Conservation (phyloP, 306 rosid species). For the Oxytropis ochrocephala region DNA sequence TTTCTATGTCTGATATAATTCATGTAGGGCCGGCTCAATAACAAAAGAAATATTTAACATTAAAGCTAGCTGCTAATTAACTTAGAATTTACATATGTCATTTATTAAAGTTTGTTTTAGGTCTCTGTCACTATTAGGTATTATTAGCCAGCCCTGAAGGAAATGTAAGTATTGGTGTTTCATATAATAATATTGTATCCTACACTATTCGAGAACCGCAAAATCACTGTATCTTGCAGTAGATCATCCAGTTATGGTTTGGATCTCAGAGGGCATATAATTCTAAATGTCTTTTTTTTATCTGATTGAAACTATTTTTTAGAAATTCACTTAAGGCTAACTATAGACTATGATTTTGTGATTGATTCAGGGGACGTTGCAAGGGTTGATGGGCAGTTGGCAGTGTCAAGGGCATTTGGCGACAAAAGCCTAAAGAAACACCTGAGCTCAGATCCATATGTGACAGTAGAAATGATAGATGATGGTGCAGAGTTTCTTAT, state of each 20-base stretch:
- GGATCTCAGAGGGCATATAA: neutral
- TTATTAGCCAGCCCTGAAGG: neutral
- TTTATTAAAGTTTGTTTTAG: too few species aligned
- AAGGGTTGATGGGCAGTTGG: slow-evolving; percentile 93
- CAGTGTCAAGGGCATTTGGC: slow-evolving; percentile 95
- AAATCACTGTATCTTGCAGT: neutral
- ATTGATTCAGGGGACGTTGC: slow-evolving; percentile 73
- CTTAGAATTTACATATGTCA: too few species aligned
- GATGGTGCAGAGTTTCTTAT: slow-evolving; percentile 63
- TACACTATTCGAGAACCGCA: too few species aligned
- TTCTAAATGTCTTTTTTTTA: neutral
- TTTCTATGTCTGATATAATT: neutral
- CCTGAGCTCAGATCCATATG: slow-evolving; percentile 78
- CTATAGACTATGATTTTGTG: neutral
- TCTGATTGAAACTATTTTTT: neutral
- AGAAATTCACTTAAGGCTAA: neutral
- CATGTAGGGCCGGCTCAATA: neutral
- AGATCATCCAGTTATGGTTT: neutral
- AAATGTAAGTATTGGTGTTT: neutral
- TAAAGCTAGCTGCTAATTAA: too few species aligned
- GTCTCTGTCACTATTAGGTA: too few species aligned
- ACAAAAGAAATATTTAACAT: too few species aligned
- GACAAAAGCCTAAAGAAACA: slow-evolving; percentile 92
- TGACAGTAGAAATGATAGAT: slow-evolving; percentile 41
- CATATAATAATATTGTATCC: neutral